These are phyloP conservation scores for Amanita brunnescens DNA, from an alignment of 768 basidiomycete species.

Conservation along the genomic window DNA sequence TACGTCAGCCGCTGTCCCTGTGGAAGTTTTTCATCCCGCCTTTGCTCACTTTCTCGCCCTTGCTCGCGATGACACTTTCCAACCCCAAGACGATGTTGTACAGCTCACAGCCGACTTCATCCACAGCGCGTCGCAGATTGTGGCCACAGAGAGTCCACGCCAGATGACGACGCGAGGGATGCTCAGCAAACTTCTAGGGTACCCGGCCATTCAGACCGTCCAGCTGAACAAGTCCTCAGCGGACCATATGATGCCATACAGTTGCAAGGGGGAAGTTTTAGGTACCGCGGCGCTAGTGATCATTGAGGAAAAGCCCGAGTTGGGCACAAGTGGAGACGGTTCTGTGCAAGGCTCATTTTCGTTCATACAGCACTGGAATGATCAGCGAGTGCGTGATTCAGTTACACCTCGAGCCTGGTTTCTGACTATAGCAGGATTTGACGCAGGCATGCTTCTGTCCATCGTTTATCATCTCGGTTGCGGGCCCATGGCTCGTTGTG, in stretches of 20 bases:
- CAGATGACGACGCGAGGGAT: not conserved
- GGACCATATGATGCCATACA: not conserved
- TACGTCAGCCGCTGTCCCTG: not conserved
- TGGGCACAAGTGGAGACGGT: not conserved
- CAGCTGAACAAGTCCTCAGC: not conserved
- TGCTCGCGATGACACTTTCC: not conserved
- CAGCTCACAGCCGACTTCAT: not conserved
- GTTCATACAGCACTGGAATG: not conserved
- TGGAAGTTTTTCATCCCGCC: not conserved
- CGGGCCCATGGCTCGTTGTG: slow-evolving; percentile 10
- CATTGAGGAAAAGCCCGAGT: not conserved
- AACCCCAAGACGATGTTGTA: not conserved
- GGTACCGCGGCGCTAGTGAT: not conserved
- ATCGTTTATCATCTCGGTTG: slow-evolving; percentile 9
- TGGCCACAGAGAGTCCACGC: not conserved
- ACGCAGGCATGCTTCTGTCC: slow-evolving; percentile 8
- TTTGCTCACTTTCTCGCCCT: not conserved
- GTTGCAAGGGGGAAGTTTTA: not conserved
- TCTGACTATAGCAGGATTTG: slow-evolving; percentile 1
- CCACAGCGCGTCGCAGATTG: not conserved
- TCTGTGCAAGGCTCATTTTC: not conserved
- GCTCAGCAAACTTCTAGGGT: not conserved
- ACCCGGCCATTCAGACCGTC: not conserved
- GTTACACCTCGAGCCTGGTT: not conserved
- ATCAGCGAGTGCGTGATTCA: not conserved